Conservation (phyloP, 306 rosid genomes). For the Trifolium subterraneum region DNA sequence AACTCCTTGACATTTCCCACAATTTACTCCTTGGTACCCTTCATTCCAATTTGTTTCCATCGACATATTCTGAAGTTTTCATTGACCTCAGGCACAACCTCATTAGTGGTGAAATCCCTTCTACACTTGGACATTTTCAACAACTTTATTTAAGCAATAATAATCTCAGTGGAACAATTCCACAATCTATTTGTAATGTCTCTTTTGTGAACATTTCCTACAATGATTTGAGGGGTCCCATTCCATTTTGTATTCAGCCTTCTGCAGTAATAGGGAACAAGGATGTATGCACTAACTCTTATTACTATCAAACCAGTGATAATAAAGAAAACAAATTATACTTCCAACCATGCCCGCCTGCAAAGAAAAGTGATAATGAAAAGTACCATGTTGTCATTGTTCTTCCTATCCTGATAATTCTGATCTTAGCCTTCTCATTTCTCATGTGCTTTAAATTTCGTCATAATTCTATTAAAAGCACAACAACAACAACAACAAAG, state of each 20-base stretch:
- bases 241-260: background rate
- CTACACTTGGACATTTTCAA: background rate
- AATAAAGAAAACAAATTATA: too few species aligned
- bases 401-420: background rate
- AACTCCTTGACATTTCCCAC: background rate
- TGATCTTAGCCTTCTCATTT: background rate
- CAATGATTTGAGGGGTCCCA: background rate
- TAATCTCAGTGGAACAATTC: background rate
- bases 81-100: background rate
- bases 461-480: background rate
- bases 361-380: too few species aligned
- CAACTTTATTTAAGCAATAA: background rate
- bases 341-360: too few species aligned
- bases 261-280: too few species aligned
- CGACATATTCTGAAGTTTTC: fast-evolving
- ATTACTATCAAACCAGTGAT: too few species aligned
- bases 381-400: background rate
- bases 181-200: background rate
- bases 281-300: background rate
- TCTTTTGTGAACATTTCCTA: background rate
- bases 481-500: background rate
- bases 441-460: background rate
- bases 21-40: background rate
- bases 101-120: constrained; percentile 6
- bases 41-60: background rate